phyloP scores from a whole-genome alignment of 2,329 filamentous ascomycete genomes.

The Lecanicillium sp. region DNA sequence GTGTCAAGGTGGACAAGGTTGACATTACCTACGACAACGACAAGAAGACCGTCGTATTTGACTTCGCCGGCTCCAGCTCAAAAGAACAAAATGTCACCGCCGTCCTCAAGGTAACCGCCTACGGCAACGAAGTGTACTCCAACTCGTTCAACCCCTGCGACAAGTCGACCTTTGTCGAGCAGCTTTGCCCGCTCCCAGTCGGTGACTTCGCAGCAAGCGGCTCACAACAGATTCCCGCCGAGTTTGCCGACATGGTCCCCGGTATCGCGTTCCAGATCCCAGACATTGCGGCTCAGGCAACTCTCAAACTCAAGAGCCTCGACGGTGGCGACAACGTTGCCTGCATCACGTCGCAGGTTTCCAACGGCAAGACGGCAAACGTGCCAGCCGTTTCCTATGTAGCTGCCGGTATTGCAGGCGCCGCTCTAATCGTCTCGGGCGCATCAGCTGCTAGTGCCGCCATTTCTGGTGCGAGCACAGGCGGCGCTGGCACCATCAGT shows the following conservation, averaged over 20 bases:
- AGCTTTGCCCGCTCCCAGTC: conserved; percentile 79
- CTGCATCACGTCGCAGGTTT: conserved; percentile 74
- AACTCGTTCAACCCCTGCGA: conserved; percentile 81
- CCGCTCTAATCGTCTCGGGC: conserved; percentile 67
- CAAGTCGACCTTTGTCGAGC: conserved; percentile 52
- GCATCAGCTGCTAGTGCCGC: conserved; percentile 59
- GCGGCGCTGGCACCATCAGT: conserved; percentile 58
- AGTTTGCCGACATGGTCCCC: conserved; percentile 71
- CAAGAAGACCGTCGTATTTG: conserved; percentile 67
- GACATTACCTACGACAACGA: conserved; percentile 73
- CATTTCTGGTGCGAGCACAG: conserved; percentile 43
- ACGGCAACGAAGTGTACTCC: conserved; percentile 72
- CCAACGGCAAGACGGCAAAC: conserved; percentile 77
- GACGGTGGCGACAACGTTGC: conserved; percentile 59
- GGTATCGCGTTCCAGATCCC: conserved; percentile 84
- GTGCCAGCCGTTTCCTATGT: conserved; percentile 74
- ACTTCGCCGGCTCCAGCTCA: conserved; percentile 68
- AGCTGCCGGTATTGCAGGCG: conserved; percentile 78
- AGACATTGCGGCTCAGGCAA: conserved; percentile 81
- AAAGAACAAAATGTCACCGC: conserved; percentile 75
- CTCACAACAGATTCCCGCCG: conserved; percentile 59
- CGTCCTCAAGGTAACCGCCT: conserved; percentile 68
- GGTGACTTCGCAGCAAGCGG: conserved; percentile 69
- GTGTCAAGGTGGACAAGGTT: conserved; percentile 63
- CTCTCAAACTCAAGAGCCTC: conserved; percentile 60